These are phyloP conservation scores for Crithidia brevicula DNA, from an alignment of 208 protist species.

Conservation along the genomic window DNA sequence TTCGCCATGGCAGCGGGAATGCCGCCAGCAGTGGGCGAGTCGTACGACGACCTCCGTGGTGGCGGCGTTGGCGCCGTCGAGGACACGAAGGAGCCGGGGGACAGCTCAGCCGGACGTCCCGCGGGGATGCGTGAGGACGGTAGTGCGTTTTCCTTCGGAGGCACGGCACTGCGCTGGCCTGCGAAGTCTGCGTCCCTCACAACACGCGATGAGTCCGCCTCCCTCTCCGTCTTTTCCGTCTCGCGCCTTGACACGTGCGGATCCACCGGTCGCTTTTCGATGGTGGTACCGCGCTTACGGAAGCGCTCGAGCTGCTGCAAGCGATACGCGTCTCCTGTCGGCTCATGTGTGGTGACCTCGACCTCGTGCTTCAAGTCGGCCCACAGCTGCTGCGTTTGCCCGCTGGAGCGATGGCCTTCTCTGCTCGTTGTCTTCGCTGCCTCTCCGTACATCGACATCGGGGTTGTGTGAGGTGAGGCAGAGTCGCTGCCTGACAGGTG, in stretches of 20 bases:
- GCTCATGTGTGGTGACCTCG: conserved; percentile 51
- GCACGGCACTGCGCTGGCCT: no score
- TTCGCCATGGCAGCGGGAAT: conserved; percentile 17
- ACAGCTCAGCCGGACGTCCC: no score
- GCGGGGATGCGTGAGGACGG: no score
- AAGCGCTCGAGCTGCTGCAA: conserved; percentile 70
- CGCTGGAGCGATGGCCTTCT: conserved; percentile 10
- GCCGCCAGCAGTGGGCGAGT: conserved; percentile 17
- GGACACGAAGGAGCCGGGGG: not conserved
- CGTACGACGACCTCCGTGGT: conserved; percentile 9
- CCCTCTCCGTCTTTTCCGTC: not conserved
- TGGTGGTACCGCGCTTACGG: conserved; percentile 17
- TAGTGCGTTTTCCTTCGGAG: no score
- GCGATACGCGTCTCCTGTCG: conserved; percentile 80
- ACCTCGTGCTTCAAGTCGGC: conserved; percentile 63
- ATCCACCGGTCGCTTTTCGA: conserved; percentile 40
- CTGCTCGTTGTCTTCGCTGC: not conserved
- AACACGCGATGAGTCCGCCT: no score
- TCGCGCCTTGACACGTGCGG: not conserved
- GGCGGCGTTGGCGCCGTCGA: not conserved
- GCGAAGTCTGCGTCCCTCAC: no score
- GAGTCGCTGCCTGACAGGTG: not conserved
- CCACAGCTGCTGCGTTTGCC: conserved; percentile 58
- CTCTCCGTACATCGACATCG: not conserved
- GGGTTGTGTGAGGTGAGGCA: not conserved